Percentiles rank a stretch among this genome's conserved stretches.
phyloP scores from a whole-genome alignment of 345 rosid genomes.

The Garcia nutans region DNA sequence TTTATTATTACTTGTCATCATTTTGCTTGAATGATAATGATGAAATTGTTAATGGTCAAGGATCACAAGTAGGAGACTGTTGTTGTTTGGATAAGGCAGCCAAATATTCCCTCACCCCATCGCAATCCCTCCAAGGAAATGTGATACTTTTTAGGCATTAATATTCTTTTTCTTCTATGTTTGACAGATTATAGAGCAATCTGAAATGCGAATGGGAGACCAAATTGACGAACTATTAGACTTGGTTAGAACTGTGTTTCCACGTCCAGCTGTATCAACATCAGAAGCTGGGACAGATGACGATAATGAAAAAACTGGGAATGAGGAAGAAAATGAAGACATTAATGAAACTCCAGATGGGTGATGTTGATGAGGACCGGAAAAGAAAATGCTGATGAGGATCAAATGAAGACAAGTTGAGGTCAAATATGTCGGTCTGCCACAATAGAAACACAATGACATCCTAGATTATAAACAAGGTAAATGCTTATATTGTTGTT shows the following conservation, averaged over 20 bases:
- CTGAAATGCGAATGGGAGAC: slow-evolving; percentile 3
- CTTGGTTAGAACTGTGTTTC: slow-evolving; percentile 6
- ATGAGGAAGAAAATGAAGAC: not conserved
- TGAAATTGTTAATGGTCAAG: not conserved
- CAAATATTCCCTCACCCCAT: not conserved
- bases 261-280: slow-evolving; percentile 1
- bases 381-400: not conserved
- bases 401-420: not conserved
- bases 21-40: not conserved
- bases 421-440: not conserved
- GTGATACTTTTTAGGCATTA: not conserved
- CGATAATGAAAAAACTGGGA: not conserved
- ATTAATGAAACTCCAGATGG: not conserved
- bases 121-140: not conserved
- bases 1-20: not conserved
- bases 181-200: slow-evolving; percentile 13
- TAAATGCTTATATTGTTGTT: too few species aligned
- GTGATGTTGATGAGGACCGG: not conserved
- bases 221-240: slow-evolving; percentile 2
- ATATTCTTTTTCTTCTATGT: not conserved
- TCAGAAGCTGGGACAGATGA: not conserved
- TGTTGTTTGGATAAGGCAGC: not conserved
- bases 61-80: not conserved
- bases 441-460: not conserved
- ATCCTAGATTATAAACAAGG: not conserved